Conservation (phyloP, 2,329 filamentous ascomycete genomes). For the Pseudogymnoascus sp. region DNA sequence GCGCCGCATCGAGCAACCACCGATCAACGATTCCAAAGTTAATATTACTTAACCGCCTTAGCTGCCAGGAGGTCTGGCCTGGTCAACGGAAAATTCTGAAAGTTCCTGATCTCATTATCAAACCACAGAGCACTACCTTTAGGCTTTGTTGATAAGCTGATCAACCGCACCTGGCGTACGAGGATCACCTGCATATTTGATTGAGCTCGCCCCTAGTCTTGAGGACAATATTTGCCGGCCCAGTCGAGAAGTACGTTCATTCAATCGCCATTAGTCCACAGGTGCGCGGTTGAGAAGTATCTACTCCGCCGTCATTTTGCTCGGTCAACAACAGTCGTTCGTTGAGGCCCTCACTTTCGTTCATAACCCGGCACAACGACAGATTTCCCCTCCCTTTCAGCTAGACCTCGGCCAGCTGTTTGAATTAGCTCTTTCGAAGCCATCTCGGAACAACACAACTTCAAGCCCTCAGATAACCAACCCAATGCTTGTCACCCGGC, state of each 20-base stretch:
- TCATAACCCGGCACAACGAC: conserved; percentile 6
- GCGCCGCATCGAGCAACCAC: neutral
- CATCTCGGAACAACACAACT: neutral
- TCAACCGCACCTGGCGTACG: neutral
- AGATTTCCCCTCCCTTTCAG: conserved; percentile 2
- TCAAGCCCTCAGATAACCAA: conserved; percentile 8
- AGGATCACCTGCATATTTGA: neutral
- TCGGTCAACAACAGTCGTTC: conserved; percentile 5
- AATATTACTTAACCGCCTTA: neutral
- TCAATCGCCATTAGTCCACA: neutral
- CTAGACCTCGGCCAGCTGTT: conserved; percentile 5
- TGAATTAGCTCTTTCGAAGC: conserved; percentile 1
- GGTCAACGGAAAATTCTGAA: neutral
- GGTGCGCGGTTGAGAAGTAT: neutral
- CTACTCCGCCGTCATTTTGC: neutral
- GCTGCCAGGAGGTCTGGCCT: neutral
- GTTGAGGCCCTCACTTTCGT: conserved; percentile 9
- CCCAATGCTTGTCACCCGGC: conserved; percentile 30
- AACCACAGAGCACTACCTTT: neutral
- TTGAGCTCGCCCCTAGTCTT: neutral
- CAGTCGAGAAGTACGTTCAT: neutral
- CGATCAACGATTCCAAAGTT: neutral
- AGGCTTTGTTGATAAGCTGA: neutral
- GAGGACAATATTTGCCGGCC: neutral
- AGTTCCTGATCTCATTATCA: neutral